phyloP scores from a whole-genome alignment of 768 basidiomycete genomes.

The Coprinopsis sp. region DNA sequence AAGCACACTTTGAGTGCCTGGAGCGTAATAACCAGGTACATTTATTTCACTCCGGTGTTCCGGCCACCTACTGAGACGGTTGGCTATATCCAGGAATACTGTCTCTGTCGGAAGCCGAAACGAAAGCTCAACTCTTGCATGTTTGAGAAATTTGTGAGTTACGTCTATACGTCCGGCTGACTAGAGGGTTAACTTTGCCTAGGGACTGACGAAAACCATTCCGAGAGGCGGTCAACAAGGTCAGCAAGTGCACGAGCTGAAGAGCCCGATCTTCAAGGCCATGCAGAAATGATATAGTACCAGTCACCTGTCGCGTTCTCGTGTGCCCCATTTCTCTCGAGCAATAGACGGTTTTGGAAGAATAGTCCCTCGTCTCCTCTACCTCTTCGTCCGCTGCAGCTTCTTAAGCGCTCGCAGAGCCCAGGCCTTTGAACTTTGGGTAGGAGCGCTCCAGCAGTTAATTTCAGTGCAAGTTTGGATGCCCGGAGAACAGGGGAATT shows the following conservation, averaged over 20 bases:
- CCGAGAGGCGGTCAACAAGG: slow-evolving; percentile 83
- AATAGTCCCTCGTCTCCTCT: too few species aligned
- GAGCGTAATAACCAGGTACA: slow-evolving; percentile 91
- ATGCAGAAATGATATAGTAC: slow-evolving; percentile 69
- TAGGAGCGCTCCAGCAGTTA: too few species aligned
- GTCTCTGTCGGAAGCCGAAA: slow-evolving; percentile 79
- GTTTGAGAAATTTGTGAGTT: slow-evolving; percentile 88
- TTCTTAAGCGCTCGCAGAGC: too few species aligned
- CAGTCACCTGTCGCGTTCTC: not conserved
- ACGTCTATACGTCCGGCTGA: not conserved
- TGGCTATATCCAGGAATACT: slow-evolving; percentile 64
- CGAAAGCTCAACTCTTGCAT: slow-evolving; percentile 61
- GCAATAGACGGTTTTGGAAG: too few species aligned
- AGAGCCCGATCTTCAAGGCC: slow-evolving; percentile 75
- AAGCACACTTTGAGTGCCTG: slow-evolving; percentile 91
- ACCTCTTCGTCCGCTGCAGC: too few species aligned
- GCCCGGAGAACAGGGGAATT: too few species aligned
- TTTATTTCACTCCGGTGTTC: slow-evolving; percentile 11
- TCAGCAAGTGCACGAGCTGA: slow-evolving; percentile 83
- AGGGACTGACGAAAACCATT: slow-evolving; percentile 90
- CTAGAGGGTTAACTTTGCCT: not conserved
- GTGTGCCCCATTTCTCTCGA: not conserved
- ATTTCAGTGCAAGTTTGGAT: too few species aligned
- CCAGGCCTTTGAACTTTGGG: too few species aligned
- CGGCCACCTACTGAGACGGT: not conserved